Evolutionary conservation across 2,329 filamentous ascomycete genomes (phyloP), one percentile per base, ranked within the genome.

Genomic region (Sordariomycetes sp.): DNA sequence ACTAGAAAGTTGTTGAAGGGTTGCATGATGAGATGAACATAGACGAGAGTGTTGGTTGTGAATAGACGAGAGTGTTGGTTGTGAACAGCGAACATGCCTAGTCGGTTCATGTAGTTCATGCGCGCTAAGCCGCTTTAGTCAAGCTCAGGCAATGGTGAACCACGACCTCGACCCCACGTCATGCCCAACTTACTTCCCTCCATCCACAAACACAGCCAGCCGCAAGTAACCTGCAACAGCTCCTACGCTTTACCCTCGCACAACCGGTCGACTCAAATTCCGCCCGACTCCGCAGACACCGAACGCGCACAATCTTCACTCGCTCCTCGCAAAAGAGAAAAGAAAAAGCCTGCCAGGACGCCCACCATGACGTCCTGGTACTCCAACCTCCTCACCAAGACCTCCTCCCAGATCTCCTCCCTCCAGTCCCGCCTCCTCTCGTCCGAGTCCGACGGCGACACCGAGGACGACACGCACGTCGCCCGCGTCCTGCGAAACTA

Each of bases 401-500:
- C 77, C 26, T 73, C 76, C 36, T 77, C 75, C 30, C 72, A 76
- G 48, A 75, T 82, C 53, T 75, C 72, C 44, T 72, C 75, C 46
- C 70, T 79, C 35, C 73, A 75, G 48, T 80, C 80, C 40, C 77
- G 86, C 41, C 76, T 88, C 42, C 75, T 84, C 35, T 63, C 70
- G 44, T 65, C 68, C 53, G 78, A 82, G 44, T 65, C 69, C 46
- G 79, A 82, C 57, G 79, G 80, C 58, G 79, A 83, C 52, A 81
- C 77, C 42, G 74, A 93, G 60, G 88, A 96, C 63, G 86, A 94
- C 63, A 93, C 87, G 3, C 87, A 96, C 64, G 83, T 96, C 50
- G 93, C 86, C 61, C 85, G 92, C 49, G 87, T 94, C 23, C 76
- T 98, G 18, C 83, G 92, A 49, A 82, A 79, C 47, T 94, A 96